These are phyloP conservation scores for Podaxis pistillaris DNA, from an alignment of 768 basidiomycete genomes.

Conservation along the genomic window DNA sequence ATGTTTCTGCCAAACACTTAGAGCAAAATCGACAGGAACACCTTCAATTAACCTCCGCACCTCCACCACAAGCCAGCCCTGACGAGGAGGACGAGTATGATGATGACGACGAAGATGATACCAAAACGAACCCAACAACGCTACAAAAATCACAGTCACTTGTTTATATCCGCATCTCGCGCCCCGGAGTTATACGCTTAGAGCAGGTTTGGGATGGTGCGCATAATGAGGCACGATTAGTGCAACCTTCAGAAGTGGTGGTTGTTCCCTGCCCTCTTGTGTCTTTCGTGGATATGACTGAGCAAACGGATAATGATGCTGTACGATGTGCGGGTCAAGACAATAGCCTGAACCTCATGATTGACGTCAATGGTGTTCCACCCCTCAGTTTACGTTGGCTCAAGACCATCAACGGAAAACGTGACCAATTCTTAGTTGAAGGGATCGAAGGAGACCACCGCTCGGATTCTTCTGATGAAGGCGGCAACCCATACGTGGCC, in stretches of 20 bases:
- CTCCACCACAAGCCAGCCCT: conserved; percentile 44
- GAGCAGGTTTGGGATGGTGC: conserved; percentile 71
- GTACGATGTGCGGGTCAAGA: conserved; percentile 72
- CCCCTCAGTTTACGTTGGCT: conserved; percentile 79
- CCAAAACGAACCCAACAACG: conserved; percentile 28
- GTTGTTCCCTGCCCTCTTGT: conserved; percentile 84
- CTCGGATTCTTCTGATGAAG: conserved; percentile 23
- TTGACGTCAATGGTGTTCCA: conserved; percentile 71
- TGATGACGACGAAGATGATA: conserved; percentile 43
- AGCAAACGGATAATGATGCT: conserved; percentile 32
- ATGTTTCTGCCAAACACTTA: conserved; percentile 58
- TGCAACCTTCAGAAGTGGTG: conserved; percentile 54
- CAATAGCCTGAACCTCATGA: conserved; percentile 51
- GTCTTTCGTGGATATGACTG: conserved; percentile 51
- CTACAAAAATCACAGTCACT: conserved; percentile 77
- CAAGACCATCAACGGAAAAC: conserved; percentile 61
- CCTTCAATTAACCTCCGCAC: conserved; percentile 40
- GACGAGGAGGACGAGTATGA: conserved; percentile 79
- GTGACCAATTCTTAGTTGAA: conserved; percentile 77
- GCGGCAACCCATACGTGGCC: conserved; percentile 12
- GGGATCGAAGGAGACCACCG: conserved; percentile 68
- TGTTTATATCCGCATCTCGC: conserved; percentile 66
- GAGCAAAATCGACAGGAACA: conserved; percentile 57
- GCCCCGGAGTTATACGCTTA: conserved; percentile 74
- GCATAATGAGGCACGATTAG: conserved; percentile 71